A percentile compares a stretch with the other conserved stretches of the same genome.
phyloP scores from a whole-genome alignment of 2,329 filamentous ascomycete species.

The Aureobasidium sp. region DNA sequence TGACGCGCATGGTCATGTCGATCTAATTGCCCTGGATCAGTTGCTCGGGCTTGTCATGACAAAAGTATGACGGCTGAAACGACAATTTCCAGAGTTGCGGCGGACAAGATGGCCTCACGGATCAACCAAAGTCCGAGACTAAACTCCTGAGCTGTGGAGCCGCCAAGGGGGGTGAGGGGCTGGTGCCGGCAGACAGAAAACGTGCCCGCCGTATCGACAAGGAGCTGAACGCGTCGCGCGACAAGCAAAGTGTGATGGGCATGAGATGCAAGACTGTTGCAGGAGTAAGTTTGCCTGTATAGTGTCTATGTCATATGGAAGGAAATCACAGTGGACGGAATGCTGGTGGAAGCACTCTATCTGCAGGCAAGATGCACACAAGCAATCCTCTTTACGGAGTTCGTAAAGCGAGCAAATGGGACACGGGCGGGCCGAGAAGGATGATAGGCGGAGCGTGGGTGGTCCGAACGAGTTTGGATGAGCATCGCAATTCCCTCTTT shows the following conservation, averaged over 20 bases:
- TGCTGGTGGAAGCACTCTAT: slow-evolving; percentile 6
- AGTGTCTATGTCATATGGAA: not conserved
- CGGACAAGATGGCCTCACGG: not conserved
- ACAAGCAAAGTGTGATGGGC: not conserved
- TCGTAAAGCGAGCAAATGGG: not conserved
- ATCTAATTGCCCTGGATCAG: not conserved
- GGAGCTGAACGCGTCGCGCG: not conserved
- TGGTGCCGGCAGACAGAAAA: not conserved
- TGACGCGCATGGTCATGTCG: not conserved
- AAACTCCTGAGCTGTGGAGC: not conserved
- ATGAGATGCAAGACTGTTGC: not conserved
- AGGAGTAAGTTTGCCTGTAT: not conserved
- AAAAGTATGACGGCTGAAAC: not conserved
- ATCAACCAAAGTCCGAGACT: not conserved
- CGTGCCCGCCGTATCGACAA: not conserved
- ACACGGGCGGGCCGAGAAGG: not conserved
- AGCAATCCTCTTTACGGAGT: not conserved
- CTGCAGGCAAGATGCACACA: not conserved
- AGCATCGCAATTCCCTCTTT: not conserved
- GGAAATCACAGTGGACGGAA: not conserved
- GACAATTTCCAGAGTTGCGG: not conserved
- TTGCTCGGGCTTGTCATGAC: not conserved
- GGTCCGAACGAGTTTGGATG: not conserved
- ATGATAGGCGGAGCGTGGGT: not conserved
- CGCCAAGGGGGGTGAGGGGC: not conserved